A percentile compares a stretch with the other conserved stretches of the same genome.
Conservation (phyloP, 2,329 filamentous ascomycete species). For the Alternaria ventricosa region DNA sequence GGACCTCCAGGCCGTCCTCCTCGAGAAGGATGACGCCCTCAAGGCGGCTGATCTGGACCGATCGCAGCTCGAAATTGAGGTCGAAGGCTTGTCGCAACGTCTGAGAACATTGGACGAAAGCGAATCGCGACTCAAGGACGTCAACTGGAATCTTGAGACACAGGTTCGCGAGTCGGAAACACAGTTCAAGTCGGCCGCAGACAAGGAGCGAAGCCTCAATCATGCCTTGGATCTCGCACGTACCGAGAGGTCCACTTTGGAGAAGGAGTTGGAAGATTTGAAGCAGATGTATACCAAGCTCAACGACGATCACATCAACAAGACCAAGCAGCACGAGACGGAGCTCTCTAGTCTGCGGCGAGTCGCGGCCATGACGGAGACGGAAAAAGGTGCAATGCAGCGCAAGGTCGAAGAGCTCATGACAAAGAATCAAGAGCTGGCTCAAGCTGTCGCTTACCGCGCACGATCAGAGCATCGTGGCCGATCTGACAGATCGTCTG, state of each 20-base stretch:
- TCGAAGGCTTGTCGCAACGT: constrained; percentile 78
- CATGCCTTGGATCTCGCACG: constrained; percentile 73
- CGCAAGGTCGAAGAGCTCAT: constrained; percentile 87
- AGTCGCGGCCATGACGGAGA: constrained; percentile 77
- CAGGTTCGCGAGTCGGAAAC: constrained; percentile 83
- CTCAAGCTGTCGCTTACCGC: constrained; percentile 79
- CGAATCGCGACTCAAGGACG: constrained; percentile 95
- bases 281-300: constrained; percentile 80
- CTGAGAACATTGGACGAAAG: constrained; percentile 87
- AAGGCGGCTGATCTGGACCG: constrained; percentile 77
- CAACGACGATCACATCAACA: constrained; percentile 77
- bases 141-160: constrained; percentile 97
- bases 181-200: constrained; percentile 74
- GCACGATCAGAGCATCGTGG: constrained; percentile 67
- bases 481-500: constrained; percentile 63
- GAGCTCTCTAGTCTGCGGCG: constrained; percentile 86
- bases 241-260: constrained; percentile 76
- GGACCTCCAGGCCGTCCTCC: constrained; percentile 82
- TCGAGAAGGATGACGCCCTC: constrained; percentile 86
- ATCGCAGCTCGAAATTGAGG: constrained; percentile 80
- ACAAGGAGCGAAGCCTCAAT: constrained; percentile 82
- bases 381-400: constrained; percentile 78
- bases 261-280: constrained; percentile 90
- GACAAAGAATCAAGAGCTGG: constrained; percentile 88
- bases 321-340: constrained; percentile 84